These are phyloP conservation scores for Populus hybrid DNA, from an alignment of 441 rosid genomes.

Conservation along the genomic window DNA sequence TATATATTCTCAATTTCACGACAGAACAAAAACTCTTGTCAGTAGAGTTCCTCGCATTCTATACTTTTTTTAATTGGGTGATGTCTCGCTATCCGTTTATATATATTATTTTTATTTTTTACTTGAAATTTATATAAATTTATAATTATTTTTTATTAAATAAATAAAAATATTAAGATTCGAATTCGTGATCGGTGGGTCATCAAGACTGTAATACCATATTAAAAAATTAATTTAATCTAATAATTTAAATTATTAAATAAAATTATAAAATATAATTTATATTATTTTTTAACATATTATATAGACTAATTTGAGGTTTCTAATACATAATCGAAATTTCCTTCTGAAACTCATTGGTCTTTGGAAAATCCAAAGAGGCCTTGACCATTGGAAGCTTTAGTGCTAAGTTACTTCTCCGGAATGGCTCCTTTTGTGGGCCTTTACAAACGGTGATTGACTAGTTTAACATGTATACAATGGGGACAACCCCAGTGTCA, in stretches of 20 bases:
- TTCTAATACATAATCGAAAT: background rate
- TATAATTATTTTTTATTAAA: too few relatives aligned
- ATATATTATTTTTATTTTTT: too few relatives aligned
- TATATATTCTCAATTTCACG: background rate
- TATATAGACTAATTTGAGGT: background rate
- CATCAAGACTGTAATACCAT: too few relatives aligned
- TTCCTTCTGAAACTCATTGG: background rate
- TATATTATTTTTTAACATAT: too few relatives aligned
- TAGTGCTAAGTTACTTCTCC: background rate
- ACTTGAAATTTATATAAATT: too few relatives aligned
- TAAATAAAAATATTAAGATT: too few relatives aligned
- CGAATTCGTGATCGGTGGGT: too few relatives aligned
- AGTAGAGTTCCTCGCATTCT: background rate
- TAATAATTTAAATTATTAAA: too few relatives aligned
- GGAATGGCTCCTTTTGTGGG: background rate
- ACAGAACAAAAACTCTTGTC: background rate
- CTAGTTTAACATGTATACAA: too few relatives aligned
- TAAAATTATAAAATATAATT: too few relatives aligned
- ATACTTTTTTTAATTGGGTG: background rate
- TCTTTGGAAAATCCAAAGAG: background rate
- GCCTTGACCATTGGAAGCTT: background rate
- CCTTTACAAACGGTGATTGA: background rate
- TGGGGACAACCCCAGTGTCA: too few relatives aligned
- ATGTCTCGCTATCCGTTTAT: background rate
- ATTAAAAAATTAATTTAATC: too few relatives aligned